These are phyloP conservation scores for Microstegium vimineum DNA, from an alignment of 176 grass and related monocot species.

Conservation along the genomic window DNA sequence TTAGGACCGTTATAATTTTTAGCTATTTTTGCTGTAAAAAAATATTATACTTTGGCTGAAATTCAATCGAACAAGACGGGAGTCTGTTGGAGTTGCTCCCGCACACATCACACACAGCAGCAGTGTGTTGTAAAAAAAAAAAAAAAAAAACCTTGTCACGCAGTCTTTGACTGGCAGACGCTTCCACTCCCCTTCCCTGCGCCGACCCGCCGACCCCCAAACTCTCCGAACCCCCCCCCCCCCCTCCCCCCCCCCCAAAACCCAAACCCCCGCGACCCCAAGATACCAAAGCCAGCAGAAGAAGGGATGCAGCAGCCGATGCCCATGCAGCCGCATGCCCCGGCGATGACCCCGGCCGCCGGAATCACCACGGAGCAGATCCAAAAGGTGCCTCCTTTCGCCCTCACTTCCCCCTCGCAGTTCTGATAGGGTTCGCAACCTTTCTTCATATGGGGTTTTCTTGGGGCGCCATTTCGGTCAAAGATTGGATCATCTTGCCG, in stretches of 20 bases:
- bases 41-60: too few species aligned
- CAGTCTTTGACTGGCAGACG: background rate
- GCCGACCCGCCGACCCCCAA: background rate
- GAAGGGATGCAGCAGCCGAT: slow-evolving; percentile 44
- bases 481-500: slow-evolving; percentile 5
- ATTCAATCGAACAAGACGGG: too few species aligned
- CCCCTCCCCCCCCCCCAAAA: too few species aligned
- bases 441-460: background rate
- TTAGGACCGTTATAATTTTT: too few species aligned
- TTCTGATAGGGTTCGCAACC: background rate
- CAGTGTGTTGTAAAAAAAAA: too few species aligned
- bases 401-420: background rate
- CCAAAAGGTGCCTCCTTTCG: slow-evolving; percentile 42
- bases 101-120: too few species aligned
- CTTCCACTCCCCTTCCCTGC: background rate
- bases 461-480: background rate
- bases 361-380: slow-evolving; percentile 55
- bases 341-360: slow-evolving; percentile 20
- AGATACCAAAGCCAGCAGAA: background rate
- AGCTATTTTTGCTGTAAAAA: too few species aligned
- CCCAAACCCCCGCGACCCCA: background rate
- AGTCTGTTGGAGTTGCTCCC: too few species aligned
- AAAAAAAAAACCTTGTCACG: background rate
- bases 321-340: slow-evolving; percentile 27
- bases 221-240: background rate